Base-by-base conservation (phyloP, 208 protist genomes). In the Wallacemonas sp. region DNA sequence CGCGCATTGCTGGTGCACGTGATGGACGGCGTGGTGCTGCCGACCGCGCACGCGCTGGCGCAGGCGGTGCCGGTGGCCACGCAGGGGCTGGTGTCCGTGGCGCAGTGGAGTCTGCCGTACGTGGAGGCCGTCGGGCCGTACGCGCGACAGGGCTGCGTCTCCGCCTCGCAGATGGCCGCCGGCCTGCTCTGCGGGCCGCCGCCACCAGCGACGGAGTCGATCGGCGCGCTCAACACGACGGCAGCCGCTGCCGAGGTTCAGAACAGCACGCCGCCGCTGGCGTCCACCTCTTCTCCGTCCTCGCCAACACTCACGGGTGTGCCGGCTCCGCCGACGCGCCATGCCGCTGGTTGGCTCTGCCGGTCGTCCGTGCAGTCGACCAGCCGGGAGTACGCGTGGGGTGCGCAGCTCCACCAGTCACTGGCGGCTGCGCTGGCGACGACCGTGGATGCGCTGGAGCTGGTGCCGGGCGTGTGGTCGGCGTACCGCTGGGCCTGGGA, bases 381-480 rank as follows among this genome's bases (percentile, higher is more conserved):
- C 8, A 42, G 32, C 26, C 39, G 52, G 52, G 52, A 59, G 52
- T 59, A 59, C 52, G 22, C 52, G 32, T 3, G 16, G 5, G 87
- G 84, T 10, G 71, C 55, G 22, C 44, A 57, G 38, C 57, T 75
- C 45, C 77, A 66, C 4, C 50, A 63, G 36, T 62, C 49, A 11
- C 41, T 71, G n/a, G 55, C 31, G n/a, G 57, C 76, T 3, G 59
- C 74, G 8, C 28, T 74, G 12, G 67, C 69, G 2, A 65, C 65
- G 12, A 28, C 52, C 18, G 28, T 76, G 23, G 88, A 91, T 32
- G 73, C 70, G 18, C 23, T 87, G n/a, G 84, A 89, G 62, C 41
- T 89, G 42, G 68, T 94, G 26, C 85, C 88, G 0, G 88, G 85
- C 48, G 65, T 91, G 57, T 88, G 81, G 76, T 50, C 33, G 20